These are phyloP conservation scores for Scutellaria minor DNA, from an alignment of 257 asterid genomes.

Conservation along the genomic window DNA sequence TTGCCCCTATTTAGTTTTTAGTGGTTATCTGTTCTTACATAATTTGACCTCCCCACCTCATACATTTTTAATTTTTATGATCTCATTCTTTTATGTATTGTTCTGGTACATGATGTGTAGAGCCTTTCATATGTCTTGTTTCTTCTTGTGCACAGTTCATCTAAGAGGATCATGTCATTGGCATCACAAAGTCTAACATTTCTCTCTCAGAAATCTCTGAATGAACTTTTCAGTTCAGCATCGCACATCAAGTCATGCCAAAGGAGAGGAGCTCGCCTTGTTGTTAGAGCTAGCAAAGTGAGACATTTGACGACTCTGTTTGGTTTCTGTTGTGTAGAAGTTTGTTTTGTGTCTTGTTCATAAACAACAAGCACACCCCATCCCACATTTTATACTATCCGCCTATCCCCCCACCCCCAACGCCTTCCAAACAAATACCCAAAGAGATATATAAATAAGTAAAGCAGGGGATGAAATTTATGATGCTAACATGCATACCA, in stretches of 20 bases:
- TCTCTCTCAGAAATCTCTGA: conserved; percentile 57
- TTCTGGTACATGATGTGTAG: background rate
- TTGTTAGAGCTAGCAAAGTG: conserved; percentile 86
- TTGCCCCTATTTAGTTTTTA: background rate
- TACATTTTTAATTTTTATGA: too few relatives aligned
- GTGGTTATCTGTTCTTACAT: too few relatives aligned
- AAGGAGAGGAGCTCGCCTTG: conserved; percentile 57
- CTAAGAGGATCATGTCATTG: conserved; percentile 57
- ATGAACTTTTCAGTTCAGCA: conserved; percentile 56
- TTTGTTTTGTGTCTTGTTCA: background rate
- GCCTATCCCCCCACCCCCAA: background rate
- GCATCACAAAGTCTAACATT: conserved; percentile 66
- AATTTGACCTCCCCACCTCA: too few relatives aligned
- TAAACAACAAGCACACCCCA: background rate
- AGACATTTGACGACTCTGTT: conserved; percentile 37
- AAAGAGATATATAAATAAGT: background rate
- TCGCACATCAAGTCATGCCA: conserved; percentile 44
- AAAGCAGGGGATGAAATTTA: background rate
- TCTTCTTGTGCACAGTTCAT: conserved; percentile 55
- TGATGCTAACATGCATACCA: background rate
- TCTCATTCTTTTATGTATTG: background rate
- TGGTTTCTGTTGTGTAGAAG: conserved; percentile 9
- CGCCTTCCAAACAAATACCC: too few relatives aligned
- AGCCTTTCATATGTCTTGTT: conserved; percentile 11
- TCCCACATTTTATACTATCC: too few relatives aligned